Conservation (phyloP, 306 rosid species). For the Castanea crenata region DNA sequence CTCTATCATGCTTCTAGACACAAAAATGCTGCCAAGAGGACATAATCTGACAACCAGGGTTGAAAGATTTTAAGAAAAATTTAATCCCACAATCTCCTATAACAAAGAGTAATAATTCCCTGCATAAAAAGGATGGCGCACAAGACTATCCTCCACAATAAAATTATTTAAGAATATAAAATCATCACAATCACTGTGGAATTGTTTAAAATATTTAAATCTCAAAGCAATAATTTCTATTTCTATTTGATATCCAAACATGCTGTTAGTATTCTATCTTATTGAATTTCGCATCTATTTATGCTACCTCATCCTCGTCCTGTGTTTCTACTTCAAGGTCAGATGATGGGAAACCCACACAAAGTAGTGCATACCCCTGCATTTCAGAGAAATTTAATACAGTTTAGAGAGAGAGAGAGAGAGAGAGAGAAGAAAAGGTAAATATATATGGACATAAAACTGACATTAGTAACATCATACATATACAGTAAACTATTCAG, state of each 20-base stretch:
- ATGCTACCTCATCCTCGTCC: slow-evolving; percentile 95
- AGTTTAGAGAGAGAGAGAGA: background rate
- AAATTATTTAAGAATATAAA: background rate
- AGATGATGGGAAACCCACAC: slow-evolving; percentile 89
- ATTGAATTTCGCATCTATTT: slow-evolving; percentile 6
- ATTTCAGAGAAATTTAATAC: slow-evolving; percentile 12
- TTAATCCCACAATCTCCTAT: background rate
- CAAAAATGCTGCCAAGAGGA: background rate
- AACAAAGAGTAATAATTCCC: background rate
- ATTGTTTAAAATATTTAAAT: background rate
- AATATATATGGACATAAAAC: background rate
- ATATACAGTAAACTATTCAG: background rate
- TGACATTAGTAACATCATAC: background rate
- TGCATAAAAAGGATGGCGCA: too few relatives aligned
- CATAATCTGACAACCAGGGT: background rate
- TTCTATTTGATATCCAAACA: slow-evolving; percentile 9
- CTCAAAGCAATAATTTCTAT: background rate
- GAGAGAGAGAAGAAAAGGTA: background rate
- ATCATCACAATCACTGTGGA: background rate
- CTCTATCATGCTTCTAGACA: background rate
- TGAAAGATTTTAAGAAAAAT: background rate
- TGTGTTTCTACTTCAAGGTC: slow-evolving; percentile 97
- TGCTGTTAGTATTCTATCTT: slow-evolving; percentile 10
- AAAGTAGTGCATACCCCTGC: slow-evolving; percentile 99
- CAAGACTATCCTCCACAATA: too few relatives aligned